Base-by-base conservation (phyloP, 2,329 filamentous ascomycete species). In the Alternaria sp. region DNA sequence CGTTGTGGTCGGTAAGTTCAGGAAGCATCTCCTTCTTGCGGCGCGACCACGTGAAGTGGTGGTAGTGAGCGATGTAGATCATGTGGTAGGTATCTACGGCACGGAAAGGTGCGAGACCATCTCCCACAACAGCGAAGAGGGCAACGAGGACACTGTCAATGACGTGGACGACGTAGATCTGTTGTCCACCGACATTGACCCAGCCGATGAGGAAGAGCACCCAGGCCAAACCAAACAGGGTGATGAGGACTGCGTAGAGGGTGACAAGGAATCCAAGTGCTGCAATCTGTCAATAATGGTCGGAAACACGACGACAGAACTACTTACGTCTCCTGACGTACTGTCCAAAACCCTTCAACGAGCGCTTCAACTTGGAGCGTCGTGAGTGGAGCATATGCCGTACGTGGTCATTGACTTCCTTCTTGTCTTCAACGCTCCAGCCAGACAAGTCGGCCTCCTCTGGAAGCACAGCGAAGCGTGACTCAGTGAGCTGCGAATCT, bases 131-230 rank as follows among this genome's bases (percentile, higher is more conserved):
- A 3, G 86, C 88, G 67, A 90, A 90, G 10, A 86, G 71, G 1
- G 86, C 86, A 3, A 88, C 87, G 1, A 90, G 77, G 0, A 85
- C 72, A 9, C 85, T 86, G 70, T 90, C 85, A 21, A 81, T 78
- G 17, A 84, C 72, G 62, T 88, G 82, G 14, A 82, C 77, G 2
- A 83, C 79, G 14, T 81, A 94, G 3, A 86, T 79, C 73, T 94
- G 90, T 67, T 84, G 82, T 29, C 86, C 85, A 21, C 90, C 91
- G 21, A 94, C 89, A 63, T 92, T 93, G 72, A 95, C 91, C 92
- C 92, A 96, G 46, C 86, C 91, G 73, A 96, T 96, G 54, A 96
- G 81, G 78, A 94, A 95, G n/a, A 96, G 84, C 1, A 96, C 92
- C 92, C 92, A 96, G 0, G 90, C 90, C 11, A 94, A 82, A 70